Conservation (phyloP, 2,329 filamentous ascomycete genomes). For the Purpureocillium lavendulum region DNA sequence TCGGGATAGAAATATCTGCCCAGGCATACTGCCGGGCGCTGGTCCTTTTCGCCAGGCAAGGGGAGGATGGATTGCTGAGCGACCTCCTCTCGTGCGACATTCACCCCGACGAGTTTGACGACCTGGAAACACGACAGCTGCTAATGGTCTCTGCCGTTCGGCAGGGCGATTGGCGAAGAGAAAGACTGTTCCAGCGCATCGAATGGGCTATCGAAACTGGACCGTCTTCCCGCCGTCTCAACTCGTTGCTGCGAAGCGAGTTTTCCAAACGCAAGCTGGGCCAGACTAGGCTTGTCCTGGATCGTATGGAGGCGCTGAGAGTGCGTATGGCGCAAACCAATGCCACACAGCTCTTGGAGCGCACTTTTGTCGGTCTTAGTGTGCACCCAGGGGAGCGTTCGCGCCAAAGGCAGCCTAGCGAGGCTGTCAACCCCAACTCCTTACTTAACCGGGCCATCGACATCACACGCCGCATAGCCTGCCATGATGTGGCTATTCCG, state of each 20-base stretch:
- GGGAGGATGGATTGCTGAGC: constrained; percentile 40
- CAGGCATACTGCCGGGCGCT: constrained; percentile 60
- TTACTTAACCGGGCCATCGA: constrained; percentile 22
- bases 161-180: constrained; percentile 27
- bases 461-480: constrained; percentile 17
- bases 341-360: constrained; percentile 15
- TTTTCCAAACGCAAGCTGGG: constrained; percentile 10
- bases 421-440: constrained; percentile 2
- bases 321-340: constrained; percentile 18
- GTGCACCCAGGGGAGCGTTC: constrained; percentile 13
- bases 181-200: constrained; percentile 35
- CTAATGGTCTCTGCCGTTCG: constrained; percentile 25
- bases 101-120: constrained; percentile 48
- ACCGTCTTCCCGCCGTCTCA: constrained; percentile 15
- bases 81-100: constrained; percentile 40
- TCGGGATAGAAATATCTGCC: constrained; percentile 53
- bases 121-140: constrained; percentile 28
- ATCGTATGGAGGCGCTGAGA: constrained; percentile 22
- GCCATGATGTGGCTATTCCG: constrained; percentile 25
- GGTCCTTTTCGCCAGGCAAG: constrained; percentile 50
- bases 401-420: not conserved
- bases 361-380: constrained; percentile 17
- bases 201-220: constrained; percentile 17
- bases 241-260: constrained; percentile 9
- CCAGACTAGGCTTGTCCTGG: constrained; percentile 17